Conservation (phyloP, 2,329 filamentous ascomycete genomes). For the Cladosporium sp. region DNA sequence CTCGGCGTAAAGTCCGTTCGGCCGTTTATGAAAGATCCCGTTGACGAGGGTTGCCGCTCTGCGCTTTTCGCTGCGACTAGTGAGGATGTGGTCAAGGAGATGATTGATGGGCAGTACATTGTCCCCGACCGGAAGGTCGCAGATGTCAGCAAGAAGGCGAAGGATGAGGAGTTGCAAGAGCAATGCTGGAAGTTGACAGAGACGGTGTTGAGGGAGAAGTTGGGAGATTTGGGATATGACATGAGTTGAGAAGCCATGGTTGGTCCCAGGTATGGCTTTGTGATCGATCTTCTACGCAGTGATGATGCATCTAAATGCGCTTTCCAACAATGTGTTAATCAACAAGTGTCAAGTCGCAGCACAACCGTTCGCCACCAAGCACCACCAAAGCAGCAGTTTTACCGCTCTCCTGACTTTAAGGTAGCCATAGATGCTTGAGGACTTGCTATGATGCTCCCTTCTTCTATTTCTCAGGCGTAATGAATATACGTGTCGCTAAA, state of each 20-base stretch:
- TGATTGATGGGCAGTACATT: conserved; percentile 51
- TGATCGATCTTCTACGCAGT: no score
- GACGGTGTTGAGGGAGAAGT: conserved; percentile 45
- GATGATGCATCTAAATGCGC: no score
- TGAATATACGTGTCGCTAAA: no score
- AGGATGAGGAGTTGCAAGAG: conserved; percentile 46
- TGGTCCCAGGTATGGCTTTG: not conserved
- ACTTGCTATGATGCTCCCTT: no score
- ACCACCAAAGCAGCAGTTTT: no score
- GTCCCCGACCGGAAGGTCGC: conserved; percentile 52
- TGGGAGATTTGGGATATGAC: conserved; percentile 30
- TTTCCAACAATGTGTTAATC: no score
- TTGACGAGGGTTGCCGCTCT: conserved; percentile 49
- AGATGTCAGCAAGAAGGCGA: conserved; percentile 44
- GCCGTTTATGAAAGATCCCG: conserved; percentile 53
- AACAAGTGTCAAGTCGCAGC: no score
- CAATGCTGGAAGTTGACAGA: conserved; percentile 50
- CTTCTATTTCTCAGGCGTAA: no score
- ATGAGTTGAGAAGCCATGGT: conserved; percentile 16
- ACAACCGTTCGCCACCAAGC: no score
- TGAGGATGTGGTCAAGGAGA: conserved; percentile 44
- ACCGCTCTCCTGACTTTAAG: no score
- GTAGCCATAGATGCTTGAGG: no score
- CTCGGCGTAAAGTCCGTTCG: conserved; percentile 45
- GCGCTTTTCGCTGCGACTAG: conserved; percentile 52